Percentiles rank a stretch among this genome's conserved stretches.
These are phyloP conservation scores for Oryza meridionalis DNA, from an alignment of 176 grass and related monocot genomes.

Conservation along the genomic window DNA sequence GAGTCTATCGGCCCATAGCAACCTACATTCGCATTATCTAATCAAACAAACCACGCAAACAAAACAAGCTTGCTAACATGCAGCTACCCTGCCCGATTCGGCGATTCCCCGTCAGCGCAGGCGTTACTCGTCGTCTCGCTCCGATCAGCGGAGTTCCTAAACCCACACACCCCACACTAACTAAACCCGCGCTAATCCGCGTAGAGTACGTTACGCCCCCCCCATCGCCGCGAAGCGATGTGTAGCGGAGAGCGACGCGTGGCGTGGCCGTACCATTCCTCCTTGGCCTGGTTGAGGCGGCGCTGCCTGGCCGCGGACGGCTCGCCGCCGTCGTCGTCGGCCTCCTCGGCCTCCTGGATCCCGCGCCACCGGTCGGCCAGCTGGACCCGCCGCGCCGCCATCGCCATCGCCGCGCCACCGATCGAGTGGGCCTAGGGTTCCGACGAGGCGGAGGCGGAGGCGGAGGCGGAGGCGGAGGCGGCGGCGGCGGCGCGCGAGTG, in stretches of 20 bases:
- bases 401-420: slow-evolving; percentile 37
- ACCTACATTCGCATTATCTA: neutral
- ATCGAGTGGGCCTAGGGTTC: slow-evolving; percentile 40
- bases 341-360: slow-evolving; percentile 75
- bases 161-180: neutral
- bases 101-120: neutral
- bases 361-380: slow-evolving; percentile 68
- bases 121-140: neutral
- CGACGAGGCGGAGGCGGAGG: slow-evolving; percentile 15
- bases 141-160: slow-evolving; percentile 12
- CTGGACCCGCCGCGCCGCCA: slow-evolving; percentile 38
- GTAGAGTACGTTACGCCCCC: neutral
- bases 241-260: neutral
- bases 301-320: slow-evolving; percentile 41
- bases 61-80: neutral
- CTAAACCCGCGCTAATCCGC: slow-evolving; percentile 11
- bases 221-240: neutral
- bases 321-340: slow-evolving; percentile 37
- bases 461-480: neutral
- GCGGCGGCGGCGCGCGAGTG: neutral
- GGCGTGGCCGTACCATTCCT: slow-evolving; percentile 53
- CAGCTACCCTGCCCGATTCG: neutral
- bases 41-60: slow-evolving; percentile 13
- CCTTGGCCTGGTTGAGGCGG: slow-evolving; percentile 62
- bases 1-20: neutral